Percentiles rank a stretch among this genome's conserved stretches.
Evolutionary conservation across 495 filamentous ascomycete genomes (phyloP).

Genomic region (Lophiostoma macrostomum): DNA sequence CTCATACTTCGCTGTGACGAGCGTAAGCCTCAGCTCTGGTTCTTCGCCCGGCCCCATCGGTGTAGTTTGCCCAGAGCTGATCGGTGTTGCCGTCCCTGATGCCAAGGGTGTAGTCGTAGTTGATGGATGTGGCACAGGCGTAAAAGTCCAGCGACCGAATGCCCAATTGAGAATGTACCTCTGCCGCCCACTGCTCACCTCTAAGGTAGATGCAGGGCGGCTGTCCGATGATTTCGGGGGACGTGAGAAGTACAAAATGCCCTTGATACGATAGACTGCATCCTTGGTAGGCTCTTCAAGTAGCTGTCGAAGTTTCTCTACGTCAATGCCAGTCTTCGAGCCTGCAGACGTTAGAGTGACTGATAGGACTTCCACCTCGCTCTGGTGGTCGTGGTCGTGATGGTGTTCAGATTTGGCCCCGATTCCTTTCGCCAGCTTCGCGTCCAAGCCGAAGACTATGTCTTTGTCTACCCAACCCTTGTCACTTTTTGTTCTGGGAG

Average conservation of each 20-base stretch:
- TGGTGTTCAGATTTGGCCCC: constrained; percentile 40
- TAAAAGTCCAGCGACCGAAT: constrained; percentile 92
- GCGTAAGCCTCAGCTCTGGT: constrained; percentile 67
- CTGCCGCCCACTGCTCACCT: constrained; percentile 21
- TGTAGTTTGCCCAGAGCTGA: constrained; percentile 34
- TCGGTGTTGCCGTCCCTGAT: constrained; percentile 37
- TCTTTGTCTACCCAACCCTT: constrained; percentile 69
- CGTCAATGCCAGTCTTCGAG: constrained; percentile 53
- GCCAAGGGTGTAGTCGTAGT: constrained; percentile 30
- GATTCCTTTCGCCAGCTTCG: constrained; percentile 64
- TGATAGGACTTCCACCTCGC: constrained; percentile 86
- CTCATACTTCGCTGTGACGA: constrained; percentile 82
- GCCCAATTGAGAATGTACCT: constrained; percentile 95
- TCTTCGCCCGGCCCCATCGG: constrained; percentile 38
- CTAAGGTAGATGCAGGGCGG: constrained; percentile 34
- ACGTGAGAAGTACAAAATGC: constrained; percentile 61
- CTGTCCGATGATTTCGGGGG: constrained; percentile 61
- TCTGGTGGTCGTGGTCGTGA: constrained; percentile 57
- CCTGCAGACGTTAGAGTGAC: constrained; percentile 55
- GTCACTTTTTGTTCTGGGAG: constrained; percentile 75
- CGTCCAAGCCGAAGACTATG: constrained; percentile 84
- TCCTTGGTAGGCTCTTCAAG: constrained; percentile 75
- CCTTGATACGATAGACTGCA: constrained; percentile 94
- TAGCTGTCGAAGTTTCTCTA: constrained; percentile 61
- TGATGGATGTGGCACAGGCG: constrained; percentile 47